Conservation (phyloP, 257 asterid species). For the Lithospermum erythrorhizon region DNA sequence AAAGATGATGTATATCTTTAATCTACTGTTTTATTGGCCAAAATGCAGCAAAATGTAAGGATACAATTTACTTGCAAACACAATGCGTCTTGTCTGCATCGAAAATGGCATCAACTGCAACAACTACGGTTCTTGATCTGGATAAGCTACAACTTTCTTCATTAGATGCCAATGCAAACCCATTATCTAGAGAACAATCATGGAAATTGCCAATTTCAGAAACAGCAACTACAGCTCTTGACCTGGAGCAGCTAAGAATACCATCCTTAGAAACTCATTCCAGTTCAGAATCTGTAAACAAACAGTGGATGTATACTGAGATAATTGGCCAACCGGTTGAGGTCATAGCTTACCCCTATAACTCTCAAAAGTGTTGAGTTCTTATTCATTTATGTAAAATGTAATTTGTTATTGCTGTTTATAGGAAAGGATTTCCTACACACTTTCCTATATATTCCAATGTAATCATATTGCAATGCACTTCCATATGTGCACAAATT, state of each 20-base stretch:
- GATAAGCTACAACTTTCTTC: conserved; percentile 56
- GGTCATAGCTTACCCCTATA: conserved; percentile 22
- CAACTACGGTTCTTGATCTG: conserved; percentile 48
- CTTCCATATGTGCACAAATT: too few relatives aligned
- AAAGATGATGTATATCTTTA: conserved; percentile 8
- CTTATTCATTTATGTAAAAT: not conserved
- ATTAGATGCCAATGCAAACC: conserved; percentile 43
- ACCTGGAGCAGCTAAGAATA: conserved; percentile 45
- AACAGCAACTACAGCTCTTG: conserved; percentile 41
- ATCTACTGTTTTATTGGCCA: conserved; percentile 11
- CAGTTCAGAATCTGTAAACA: conserved; percentile 31
- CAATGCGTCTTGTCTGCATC: conserved; percentile 62
- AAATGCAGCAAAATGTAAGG: conserved; percentile 74
- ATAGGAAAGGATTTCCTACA: not conserved
- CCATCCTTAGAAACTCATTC: conserved; percentile 49
- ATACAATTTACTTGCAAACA: conserved; percentile 34
- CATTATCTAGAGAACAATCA: conserved; percentile 39
- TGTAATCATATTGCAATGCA: not conserved
- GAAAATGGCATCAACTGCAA: conserved; percentile 27
- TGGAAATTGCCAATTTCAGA: conserved; percentile 36
- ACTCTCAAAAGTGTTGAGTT: not conserved
- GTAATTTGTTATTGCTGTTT: not conserved
- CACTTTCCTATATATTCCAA: not conserved
- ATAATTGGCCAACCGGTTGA: conserved; percentile 42
- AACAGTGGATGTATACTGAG: conserved; percentile 45